A percentile compares a stretch with the other conserved stretches of the same genome.
phyloP scores from a whole-genome alignment of 441 rosid species.

The Gossypium laxum region DNA sequence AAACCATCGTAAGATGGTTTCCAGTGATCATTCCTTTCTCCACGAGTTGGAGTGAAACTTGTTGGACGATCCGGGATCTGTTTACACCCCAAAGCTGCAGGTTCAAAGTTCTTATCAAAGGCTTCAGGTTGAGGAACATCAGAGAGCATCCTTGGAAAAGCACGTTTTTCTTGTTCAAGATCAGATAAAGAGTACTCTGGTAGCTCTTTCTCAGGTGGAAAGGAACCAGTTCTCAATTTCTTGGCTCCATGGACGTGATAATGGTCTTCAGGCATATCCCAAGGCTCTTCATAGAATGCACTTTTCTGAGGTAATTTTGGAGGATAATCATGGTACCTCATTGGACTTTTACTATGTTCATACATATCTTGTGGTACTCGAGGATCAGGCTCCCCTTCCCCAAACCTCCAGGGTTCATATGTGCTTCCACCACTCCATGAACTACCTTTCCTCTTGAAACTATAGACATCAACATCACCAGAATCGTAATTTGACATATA shows the following conservation, averaged over 20 bases:
- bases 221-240: constrained; percentile 54
- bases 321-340: constrained; percentile 44
- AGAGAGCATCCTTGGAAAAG: constrained; percentile 36
- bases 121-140: constrained; percentile 47
- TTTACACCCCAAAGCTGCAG: constrained; percentile 37
- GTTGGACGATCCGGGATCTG: constrained; percentile 32
- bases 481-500: constrained; percentile 34
- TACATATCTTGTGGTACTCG: constrained; percentile 45
- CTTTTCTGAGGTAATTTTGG: constrained; percentile 33
- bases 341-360: constrained; percentile 49
- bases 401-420: constrained; percentile 48
- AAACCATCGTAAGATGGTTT: constrained; percentile 45
- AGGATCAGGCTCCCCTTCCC: constrained; percentile 36
- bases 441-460: constrained; percentile 38
- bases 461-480: constrained; percentile 44
- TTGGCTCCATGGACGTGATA: constrained; percentile 49
- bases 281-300: constrained; percentile 51
- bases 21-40: constrained; percentile 43
- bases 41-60: constrained; percentile 26
- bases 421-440: constrained; percentile 40
- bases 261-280: constrained; percentile 70
- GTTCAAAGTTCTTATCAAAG: constrained; percentile 37
- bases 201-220: constrained; percentile 56
- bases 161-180: constrained; percentile 43
- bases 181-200: constrained; percentile 59